Conservation (phyloP, 2,329 filamentous ascomycete genomes). For the Penicillium thymicola region DNA sequence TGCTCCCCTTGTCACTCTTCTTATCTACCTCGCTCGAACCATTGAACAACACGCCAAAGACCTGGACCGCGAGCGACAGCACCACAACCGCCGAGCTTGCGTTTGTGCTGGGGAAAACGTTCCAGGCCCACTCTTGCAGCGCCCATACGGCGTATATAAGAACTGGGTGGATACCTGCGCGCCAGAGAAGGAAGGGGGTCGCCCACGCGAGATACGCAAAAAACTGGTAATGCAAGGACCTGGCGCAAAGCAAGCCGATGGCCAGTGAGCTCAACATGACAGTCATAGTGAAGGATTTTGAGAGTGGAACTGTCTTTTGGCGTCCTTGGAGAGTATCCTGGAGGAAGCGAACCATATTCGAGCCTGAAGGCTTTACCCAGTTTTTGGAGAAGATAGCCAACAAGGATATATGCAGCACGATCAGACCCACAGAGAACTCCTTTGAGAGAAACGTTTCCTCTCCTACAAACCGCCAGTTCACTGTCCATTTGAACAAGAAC, state of each 20-base stretch:
- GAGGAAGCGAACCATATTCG: constrained; percentile 56
- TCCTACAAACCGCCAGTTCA: constrained; percentile 96
- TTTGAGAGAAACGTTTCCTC: constrained; percentile 74
- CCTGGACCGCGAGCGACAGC: constrained; percentile 63
- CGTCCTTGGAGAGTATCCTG: constrained; percentile 51
- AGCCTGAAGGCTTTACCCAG: constrained; percentile 69
- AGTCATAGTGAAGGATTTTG: constrained; percentile 71
- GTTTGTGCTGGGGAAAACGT: constrained; percentile 79
- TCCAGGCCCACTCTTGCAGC: constrained; percentile 89
- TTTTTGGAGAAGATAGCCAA: constrained; percentile 63
- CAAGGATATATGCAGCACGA: constrained; percentile 63
- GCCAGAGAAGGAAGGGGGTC: constrained; percentile 83
- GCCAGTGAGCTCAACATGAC: constrained; percentile 72
- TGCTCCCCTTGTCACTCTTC: constrained; percentile 15
- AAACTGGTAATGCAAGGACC: constrained; percentile 93
- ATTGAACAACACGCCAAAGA: constrained; percentile 58
- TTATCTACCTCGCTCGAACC: constrained; percentile 26
- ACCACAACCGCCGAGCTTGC: constrained; percentile 67
- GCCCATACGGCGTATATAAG: constrained; percentile 68
- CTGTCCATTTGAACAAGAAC: constrained; percentile 97
- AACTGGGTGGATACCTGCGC: constrained; percentile 64
- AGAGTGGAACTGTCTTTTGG: constrained; percentile 57
- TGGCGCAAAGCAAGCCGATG: constrained; percentile 79
- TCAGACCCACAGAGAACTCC: constrained; percentile 64
- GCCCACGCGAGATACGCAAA: constrained; percentile 89